Evolutionary conservation across 2,329 filamentous ascomycete species (phyloP), one percentile per base, ranked within the genome.

Genomic region (Zymoseptoria crescenta): DNA sequence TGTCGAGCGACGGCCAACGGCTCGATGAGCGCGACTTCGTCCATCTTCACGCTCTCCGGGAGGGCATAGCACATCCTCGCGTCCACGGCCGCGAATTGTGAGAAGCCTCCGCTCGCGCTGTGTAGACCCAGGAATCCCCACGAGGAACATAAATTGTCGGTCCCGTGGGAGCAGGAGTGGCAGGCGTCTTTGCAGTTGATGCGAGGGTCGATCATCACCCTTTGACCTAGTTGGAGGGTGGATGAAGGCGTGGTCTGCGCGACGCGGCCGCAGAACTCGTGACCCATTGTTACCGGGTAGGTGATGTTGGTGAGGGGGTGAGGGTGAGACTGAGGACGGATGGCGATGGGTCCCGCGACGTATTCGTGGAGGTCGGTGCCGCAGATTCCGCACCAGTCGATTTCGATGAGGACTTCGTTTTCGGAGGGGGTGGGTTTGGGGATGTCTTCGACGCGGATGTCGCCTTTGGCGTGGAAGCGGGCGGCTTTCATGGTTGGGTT

Each of bases 381-480:
- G 57, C 67, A 69, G 50, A 69, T 68, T n/a, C 50, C 65, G 57
- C 62, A 66, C 65, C 66, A 68, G 45, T 63, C 62, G 21, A 67
- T 60, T 45, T 65, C 63, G 54, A 68, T 56, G 27, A 65, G 54
- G 35, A 70, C 53, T 54, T 70, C 60, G 6, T 59, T 63, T 19
- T 60, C 58, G 8, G 49, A 41, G n/a, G 61, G 60, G 28, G 57
- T 49, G 6, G 67, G 68, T 45, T 65, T 57, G 28, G 63, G 62
- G 51, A 70, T 62, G 35, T 65, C 59, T 19, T 70, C 68, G 52
- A 69, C 51, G 21, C 68, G 61, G 50, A 70, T 62, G 54, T 70
- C 67, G 48, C 56, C 56, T 20, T 61, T 49, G 30, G 54, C 62
- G 55, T 70, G 62, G 60, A 67, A 70, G 54, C 65, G 57, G 16